Evolutionary conservation across 208 protist species (phyloP).

Genomic region (Trypanosoma scelopori): DNA sequence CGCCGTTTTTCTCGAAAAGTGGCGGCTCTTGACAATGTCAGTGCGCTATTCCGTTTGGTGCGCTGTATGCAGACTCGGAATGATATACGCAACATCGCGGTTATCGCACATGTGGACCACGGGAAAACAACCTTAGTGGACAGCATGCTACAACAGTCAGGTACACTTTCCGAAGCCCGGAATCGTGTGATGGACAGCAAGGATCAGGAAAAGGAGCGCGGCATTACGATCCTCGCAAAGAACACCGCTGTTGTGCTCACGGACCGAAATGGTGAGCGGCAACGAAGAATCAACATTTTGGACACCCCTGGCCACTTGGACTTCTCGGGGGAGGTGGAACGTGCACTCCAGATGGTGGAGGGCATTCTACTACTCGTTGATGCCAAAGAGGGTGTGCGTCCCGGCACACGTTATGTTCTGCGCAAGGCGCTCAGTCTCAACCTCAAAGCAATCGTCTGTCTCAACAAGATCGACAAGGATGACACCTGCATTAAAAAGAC

Average conservation of each 20-base stretch:
- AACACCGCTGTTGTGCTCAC: constrained; percentile 88
- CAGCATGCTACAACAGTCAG: constrained; percentile 92
- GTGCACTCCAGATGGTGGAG: constrained; percentile 97
- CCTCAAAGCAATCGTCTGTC: constrained; percentile 95
- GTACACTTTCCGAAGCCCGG: constrained; percentile 72
- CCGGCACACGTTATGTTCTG: constrained; percentile 98
- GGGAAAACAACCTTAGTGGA: constrained; percentile 98
- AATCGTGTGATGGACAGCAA: constrained; percentile 97
- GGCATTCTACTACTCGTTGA: constrained; percentile 96
- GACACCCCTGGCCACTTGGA: constrained; percentile 98
- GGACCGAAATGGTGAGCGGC: constrained; percentile 14
- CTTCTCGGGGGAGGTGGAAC: constrained; percentile 98
- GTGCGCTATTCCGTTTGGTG: constrained; percentile 6
- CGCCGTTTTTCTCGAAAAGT: constrained; percentile 6
- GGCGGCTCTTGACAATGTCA: background rate
- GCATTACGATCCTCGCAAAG: constrained; percentile 98
- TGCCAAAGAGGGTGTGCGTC: constrained; percentile 95
- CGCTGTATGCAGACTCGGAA: constrained; percentile 55
- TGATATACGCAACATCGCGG: constrained; percentile 95
- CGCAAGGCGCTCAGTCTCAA: constrained; percentile 94
- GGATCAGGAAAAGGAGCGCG: constrained; percentile 95
- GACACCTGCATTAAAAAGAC: constrained; percentile 89
- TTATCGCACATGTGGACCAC: constrained; percentile 98
- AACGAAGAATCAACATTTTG: constrained; percentile 95
- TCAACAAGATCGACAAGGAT: constrained; percentile 98